phyloP scores from a whole-genome alignment of 306 rosid species.

The Cicer judaicum region DNA sequence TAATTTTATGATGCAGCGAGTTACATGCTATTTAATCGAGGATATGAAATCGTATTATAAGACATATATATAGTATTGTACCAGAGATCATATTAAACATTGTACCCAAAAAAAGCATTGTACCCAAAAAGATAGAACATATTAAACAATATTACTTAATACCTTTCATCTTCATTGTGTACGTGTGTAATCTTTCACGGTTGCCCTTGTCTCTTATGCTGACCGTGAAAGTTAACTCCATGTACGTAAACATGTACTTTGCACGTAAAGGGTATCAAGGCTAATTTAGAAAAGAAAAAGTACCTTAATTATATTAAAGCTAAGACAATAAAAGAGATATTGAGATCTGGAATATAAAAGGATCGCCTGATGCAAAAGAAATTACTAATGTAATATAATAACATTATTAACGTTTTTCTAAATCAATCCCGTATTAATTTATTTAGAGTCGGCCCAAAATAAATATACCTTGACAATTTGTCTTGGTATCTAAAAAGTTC shows the following conservation, averaged over 20 bases:
- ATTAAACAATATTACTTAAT: not conserved
- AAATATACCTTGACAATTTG: too few relatives aligned
- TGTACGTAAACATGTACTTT: constrained; percentile 17
- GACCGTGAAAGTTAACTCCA: not conserved
- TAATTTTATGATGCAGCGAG: too few relatives aligned
- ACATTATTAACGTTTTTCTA: too few relatives aligned
- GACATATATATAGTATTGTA: not conserved
- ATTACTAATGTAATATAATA: too few relatives aligned
- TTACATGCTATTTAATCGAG: not conserved
- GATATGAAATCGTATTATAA: not conserved
- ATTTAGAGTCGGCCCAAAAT: too few relatives aligned
- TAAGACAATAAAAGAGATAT: too few relatives aligned
- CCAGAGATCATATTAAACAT: not conserved
- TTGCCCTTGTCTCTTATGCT: not conserved
- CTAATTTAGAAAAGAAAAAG: not conserved
- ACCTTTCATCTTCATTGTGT: not conserved
- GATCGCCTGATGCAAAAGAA: too few relatives aligned
- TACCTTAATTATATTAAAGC: not conserved
- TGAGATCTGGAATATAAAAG: too few relatives aligned
- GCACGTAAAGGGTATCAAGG: not conserved
- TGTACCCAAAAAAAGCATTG: too few relatives aligned
- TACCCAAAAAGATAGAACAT: too few relatives aligned
- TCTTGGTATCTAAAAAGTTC: too few relatives aligned
- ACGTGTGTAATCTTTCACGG: constrained; percentile 2
- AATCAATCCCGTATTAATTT: too few relatives aligned